Evolutionary conservation across 345 rosid genomes (phyloP).

Genomic region (Melaleuca alternifolia): DNA sequence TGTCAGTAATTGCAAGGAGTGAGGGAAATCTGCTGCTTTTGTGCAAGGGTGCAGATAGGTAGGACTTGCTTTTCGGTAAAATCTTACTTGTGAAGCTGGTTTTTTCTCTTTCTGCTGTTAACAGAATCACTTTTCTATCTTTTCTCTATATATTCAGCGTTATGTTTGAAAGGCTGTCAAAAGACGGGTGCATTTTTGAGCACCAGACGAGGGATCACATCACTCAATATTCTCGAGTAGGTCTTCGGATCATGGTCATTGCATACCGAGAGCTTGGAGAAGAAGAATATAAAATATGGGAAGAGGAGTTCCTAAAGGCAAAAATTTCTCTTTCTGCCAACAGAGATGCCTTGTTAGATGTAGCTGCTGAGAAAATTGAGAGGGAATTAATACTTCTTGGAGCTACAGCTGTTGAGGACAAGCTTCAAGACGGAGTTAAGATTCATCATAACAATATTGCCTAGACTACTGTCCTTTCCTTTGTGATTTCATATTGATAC

Average conservation of each 20-base stretch:
- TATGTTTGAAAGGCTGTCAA: constrained; percentile 65
- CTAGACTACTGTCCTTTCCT: background rate
- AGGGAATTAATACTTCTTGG: constrained; percentile 75
- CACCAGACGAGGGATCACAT: constrained; percentile 48
- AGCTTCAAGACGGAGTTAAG: constrained; percentile 78
- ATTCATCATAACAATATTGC: background rate
- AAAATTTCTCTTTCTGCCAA: constrained; percentile 43
- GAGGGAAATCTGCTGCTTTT: constrained; percentile 53
- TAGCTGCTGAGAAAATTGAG: constrained; percentile 57
- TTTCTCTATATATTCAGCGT: constrained; percentile 30
- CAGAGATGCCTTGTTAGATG: constrained; percentile 41
- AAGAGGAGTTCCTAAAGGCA: constrained; percentile 43
- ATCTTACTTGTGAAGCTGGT: background rate
- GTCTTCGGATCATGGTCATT: constrained; percentile 66
- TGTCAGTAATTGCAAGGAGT: constrained; percentile 82
- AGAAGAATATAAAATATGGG: constrained; percentile 55
- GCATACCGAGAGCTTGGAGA: constrained; percentile 63
- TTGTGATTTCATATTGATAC: background rate
- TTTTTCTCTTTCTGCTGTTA: background rate
- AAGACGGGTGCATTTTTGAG: constrained; percentile 35
- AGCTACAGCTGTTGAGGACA: constrained; percentile 93
- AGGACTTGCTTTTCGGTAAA: background rate
- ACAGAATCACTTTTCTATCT: background rate
- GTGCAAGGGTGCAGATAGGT: constrained; percentile 96
- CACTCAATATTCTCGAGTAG: constrained; percentile 53